Evolutionary conservation across 139 green algal genomes (phyloP).

Genomic region (Auxenochlorella protothecoides): DNA sequence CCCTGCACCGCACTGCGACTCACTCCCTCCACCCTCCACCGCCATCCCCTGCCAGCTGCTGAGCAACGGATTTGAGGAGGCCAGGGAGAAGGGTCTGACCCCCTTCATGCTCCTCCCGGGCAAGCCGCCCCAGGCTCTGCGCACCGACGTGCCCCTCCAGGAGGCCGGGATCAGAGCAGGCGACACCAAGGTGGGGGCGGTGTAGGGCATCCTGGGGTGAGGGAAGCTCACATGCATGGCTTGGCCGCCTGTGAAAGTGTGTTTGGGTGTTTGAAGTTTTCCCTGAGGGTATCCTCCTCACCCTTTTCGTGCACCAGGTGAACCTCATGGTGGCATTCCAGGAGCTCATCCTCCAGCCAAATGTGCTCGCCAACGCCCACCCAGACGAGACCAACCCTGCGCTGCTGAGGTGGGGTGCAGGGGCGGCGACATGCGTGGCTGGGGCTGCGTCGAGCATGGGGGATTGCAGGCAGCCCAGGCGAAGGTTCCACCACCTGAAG

Average conservation of each 20-base stretch:
- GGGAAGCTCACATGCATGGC: no score
- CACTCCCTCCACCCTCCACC: background rate
- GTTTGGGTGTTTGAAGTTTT: background rate
- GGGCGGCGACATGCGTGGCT: no score
- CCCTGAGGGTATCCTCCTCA: background rate
- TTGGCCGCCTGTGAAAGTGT: no score
- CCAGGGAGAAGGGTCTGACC: background rate
- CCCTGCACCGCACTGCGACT: no score
- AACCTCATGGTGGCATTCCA: conserved; percentile 5
- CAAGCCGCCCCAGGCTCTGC: conserved; percentile 1
- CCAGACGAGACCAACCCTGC: conserved; percentile 1
- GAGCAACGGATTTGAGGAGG: conserved; percentile 1
- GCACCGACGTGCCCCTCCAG: conserved; percentile 4
- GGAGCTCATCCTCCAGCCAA: conserved; percentile 13
- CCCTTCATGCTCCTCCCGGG: conserved; percentile 15
- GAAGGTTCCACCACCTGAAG: no score
- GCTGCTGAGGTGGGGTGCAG: conserved; percentile 3
- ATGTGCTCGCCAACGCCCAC: background rate
- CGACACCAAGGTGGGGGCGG: conserved; percentile 5
- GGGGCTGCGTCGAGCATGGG: no score
- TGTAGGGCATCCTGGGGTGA: no score
- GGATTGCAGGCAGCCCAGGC: no score
- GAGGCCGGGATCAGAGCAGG: conserved; percentile 4
- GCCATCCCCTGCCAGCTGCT: background rate
- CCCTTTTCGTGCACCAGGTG: conserved; percentile 1